Conservation (phyloP, 2,329 filamentous ascomycete genomes). For the Thyridium curvatum region DNA sequence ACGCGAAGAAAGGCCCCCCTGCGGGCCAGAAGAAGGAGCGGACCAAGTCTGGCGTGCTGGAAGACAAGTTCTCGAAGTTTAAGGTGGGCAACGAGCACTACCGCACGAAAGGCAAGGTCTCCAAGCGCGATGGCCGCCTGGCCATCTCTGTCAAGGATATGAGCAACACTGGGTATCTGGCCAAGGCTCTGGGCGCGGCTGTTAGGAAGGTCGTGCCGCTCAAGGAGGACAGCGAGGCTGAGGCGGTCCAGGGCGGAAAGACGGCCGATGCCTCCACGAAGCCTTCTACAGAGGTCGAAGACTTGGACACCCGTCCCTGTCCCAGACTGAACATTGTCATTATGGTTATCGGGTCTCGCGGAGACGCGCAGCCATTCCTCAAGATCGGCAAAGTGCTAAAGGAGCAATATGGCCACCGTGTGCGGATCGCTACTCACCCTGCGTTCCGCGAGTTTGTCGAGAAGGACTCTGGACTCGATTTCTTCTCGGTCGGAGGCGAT, state of each 20-base stretch:
- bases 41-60: slow-evolving; percentile 2
- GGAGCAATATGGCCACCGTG: slow-evolving; percentile 65
- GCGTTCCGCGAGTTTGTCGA: slow-evolving; percentile 72
- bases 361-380: slow-evolving; percentile 76
- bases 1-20: slow-evolving; percentile 2
- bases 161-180: slow-evolving; percentile 62
- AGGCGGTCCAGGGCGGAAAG: slow-evolving; percentile 3
- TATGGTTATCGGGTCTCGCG: slow-evolving; percentile 75
- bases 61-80: slow-evolving; percentile 44
- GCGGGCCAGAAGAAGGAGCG: slow-evolving; percentile 4
- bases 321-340: slow-evolving; percentile 70
- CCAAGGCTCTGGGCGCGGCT: slow-evolving; percentile 63
- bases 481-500: slow-evolving; percentile 75
- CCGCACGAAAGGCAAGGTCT: slow-evolving; percentile 57
- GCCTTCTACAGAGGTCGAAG: slow-evolving; percentile 20
- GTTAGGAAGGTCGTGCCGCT: slow-evolving; percentile 47
- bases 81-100: slow-evolving; percentile 58
- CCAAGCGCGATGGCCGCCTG: slow-evolving; percentile 62
- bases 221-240: slow-evolving; percentile 20
- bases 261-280: slow-evolving; percentile 17
- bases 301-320: slow-evolving; percentile 21
- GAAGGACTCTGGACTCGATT: slow-evolving; percentile 66
- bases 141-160: slow-evolving; percentile 69
- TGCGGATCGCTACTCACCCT: slow-evolving; percentile 73
- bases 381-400: slow-evolving; percentile 67